Conservation (phyloP, 139 green algal species). For the Edaphochlamys debaryana region DNA sequence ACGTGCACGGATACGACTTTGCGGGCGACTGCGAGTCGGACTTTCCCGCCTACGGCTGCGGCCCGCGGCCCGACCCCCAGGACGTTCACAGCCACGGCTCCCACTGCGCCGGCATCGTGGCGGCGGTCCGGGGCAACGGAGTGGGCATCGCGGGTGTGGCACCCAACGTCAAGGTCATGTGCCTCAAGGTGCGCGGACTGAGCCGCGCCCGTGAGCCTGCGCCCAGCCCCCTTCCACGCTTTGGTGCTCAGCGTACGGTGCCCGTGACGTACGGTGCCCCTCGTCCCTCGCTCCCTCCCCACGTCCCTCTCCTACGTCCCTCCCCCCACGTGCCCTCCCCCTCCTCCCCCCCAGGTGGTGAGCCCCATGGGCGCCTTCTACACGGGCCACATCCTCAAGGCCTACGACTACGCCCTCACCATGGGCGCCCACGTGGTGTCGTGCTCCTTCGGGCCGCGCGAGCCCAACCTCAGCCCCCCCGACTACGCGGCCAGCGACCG, state of each 20-base stretch:
- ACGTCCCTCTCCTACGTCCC: too few relatives aligned
- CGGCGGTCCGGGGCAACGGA: constrained; percentile 2
- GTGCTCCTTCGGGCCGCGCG: constrained; percentile 18
- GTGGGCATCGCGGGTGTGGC: constrained; percentile 14
- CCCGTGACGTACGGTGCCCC: too few relatives aligned
- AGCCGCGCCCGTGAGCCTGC: too few relatives aligned
- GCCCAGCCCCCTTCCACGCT: too few relatives aligned
- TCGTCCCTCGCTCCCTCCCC: too few relatives aligned
- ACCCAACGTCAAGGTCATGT: constrained; percentile 24
- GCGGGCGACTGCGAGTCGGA: constrained; percentile 1
- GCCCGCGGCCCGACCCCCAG: neutral
- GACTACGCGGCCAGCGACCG: too few relatives aligned
- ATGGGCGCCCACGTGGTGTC: constrained; percentile 35
- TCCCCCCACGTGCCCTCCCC: too few relatives aligned
- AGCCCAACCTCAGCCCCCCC: neutral
- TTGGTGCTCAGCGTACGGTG: too few relatives aligned
- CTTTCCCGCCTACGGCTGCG: constrained; percentile 7
- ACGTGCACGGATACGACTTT: constrained; percentile 34
- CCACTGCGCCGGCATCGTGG: constrained; percentile 23
- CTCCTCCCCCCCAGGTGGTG: too few relatives aligned
- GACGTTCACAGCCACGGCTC: constrained; percentile 1
- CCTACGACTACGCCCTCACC: constrained; percentile 11
- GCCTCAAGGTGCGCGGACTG: constrained; percentile 33
- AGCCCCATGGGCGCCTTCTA: too few relatives aligned
- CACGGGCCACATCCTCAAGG: neutral